Conservation (phyloP, 148 eudicot genomes). For the Pharnaceum exiguum region DNA sequence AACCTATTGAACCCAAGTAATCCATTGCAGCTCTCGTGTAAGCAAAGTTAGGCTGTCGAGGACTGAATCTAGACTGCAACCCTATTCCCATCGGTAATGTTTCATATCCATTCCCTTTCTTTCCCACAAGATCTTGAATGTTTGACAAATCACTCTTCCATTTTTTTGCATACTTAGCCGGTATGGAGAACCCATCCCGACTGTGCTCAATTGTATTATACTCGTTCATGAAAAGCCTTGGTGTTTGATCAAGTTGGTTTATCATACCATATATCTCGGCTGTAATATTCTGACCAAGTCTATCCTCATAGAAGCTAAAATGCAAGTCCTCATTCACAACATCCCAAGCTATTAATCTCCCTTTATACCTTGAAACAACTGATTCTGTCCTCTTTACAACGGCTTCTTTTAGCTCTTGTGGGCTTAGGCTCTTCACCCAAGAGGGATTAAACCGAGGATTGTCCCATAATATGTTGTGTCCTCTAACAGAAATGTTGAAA, state of each 20-base stretch:
- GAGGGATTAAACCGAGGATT: conserved; percentile 32
- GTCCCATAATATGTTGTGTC: conserved; percentile 43
- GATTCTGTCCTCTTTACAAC: conserved; percentile 31
- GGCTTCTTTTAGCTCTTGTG: conserved; percentile 22
- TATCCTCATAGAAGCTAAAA: conserved; percentile 35
- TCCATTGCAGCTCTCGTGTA: conserved; percentile 64
- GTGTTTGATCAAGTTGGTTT: conserved; percentile 33
- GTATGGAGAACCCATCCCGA: conserved; percentile 29
- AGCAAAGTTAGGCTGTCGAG: conserved; percentile 43
- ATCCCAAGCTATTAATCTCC: conserved; percentile 60
- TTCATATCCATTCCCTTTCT: conserved; percentile 8
- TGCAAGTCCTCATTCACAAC: conserved; percentile 75
- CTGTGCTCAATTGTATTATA: conserved; percentile 47
- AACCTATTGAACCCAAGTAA: conserved; percentile 26
- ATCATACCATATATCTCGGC: conserved; percentile 36
- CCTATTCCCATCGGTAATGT: conserved; percentile 46
- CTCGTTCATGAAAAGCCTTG: conserved; percentile 58
- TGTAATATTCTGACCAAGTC: conserved; percentile 51
- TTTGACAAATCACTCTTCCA: conserved; percentile 27
- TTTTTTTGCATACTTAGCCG: conserved; percentile 44
- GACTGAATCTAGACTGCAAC: conserved; percentile 37
- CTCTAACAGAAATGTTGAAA: conserved; percentile 30
- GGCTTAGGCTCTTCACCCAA: conserved; percentile 29
- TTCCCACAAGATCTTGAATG: too few relatives aligned
- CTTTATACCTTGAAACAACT: conserved; percentile 52